Evolutionary conservation across 345 rosid genomes (phyloP).

Genomic region (Hibiscus trionum): DNA sequence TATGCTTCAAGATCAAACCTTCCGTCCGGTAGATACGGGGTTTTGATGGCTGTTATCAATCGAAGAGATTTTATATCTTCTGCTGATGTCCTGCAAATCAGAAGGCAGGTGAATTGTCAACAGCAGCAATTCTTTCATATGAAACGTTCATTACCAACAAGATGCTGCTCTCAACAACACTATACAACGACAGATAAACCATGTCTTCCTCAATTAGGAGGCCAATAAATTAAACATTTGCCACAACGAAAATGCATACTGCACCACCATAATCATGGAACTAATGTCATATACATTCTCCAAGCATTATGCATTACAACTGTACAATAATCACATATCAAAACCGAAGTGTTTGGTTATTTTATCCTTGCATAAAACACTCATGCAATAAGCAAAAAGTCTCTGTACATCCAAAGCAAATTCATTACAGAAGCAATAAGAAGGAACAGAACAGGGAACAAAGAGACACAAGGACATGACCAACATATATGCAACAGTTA

Average conservation of each 20-base stretch:
- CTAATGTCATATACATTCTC: neutral
- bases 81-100: constrained; percentile 50
- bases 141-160: too few species aligned
- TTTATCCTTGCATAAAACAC: neutral
- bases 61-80: constrained; percentile 68
- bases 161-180: neutral
- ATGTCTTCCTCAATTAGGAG: neutral
- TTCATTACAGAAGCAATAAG: neutral
- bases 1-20: constrained; percentile 91
- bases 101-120: neutral
- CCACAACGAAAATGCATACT: neutral
- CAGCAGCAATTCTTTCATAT: constrained; percentile 6
- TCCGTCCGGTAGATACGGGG: constrained; percentile 93
- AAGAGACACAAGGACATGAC: neutral
- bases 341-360: neutral
- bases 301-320: neutral
- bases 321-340: neutral
- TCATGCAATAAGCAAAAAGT: neutral
- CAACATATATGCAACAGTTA: neutral
- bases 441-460: neutral
- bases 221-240: neutral
- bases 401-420: neutral
- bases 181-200: neutral
- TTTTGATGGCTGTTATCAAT: constrained; percentile 82
- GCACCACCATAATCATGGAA: too few species aligned